These are phyloP conservation scores for Metarhizium anisopliae DNA, from an alignment of 2,329 filamentous ascomycete genomes.

Conservation along the genomic window DNA sequence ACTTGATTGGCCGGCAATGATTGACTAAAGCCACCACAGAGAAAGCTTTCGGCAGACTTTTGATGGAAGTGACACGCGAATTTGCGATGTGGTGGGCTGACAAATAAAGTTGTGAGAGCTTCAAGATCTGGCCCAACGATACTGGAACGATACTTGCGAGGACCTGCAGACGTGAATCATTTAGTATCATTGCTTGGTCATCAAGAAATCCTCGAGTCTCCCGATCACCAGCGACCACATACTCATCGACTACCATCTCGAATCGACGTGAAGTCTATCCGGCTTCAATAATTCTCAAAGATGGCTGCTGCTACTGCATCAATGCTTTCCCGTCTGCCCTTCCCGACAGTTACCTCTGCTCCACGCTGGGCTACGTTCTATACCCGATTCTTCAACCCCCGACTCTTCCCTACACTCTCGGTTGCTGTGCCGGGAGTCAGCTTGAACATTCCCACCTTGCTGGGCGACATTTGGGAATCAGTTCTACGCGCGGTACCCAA, in stretches of 20 bases:
- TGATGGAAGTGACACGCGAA: conserved; percentile 5
- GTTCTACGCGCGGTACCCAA: conserved; percentile 90
- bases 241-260: background rate
- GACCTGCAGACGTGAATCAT: background rate
- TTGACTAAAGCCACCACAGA: conserved; percentile 10
- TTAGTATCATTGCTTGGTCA: background rate
- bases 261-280: background rate
- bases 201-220: background rate
- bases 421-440: conserved; percentile 54
- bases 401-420: conserved; percentile 44
- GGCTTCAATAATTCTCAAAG: background rate
- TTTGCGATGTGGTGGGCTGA: conserved; percentile 12
- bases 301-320: conserved; percentile 23
- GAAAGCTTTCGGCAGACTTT: conserved; percentile 22
- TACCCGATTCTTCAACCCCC: conserved; percentile 34
- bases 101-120: background rate
- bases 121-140: background rate
- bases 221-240: background rate
- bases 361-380: conserved; percentile 35
- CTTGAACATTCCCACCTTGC: conserved; percentile 44
- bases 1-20: conserved; percentile 19
- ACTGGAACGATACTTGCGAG: background rate
- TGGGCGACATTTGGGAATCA: conserved; percentile 85
- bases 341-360: conserved; percentile 29
- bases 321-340: conserved; percentile 47